Base-by-base conservation (phyloP, 208 protist genomes). In the Crithidia thermophila region DNA sequence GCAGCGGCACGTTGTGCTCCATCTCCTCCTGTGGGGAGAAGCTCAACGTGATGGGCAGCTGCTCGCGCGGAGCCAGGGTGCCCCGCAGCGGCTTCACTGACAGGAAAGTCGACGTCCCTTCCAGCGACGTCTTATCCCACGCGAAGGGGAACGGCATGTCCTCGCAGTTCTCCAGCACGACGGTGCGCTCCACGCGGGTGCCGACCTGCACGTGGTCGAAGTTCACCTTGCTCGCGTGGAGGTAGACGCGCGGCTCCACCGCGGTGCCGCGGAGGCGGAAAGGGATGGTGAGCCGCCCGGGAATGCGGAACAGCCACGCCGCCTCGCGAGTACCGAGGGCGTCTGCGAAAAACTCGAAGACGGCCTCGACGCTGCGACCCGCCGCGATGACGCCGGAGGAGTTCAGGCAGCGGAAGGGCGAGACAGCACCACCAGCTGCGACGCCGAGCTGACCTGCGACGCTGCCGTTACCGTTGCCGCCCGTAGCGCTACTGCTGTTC, bases 201-300 rank as follows among this genome's bases (percentile, higher is more conserved):
- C 96, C 90, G 21, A 99, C 66, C 36, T 94, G 90, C 39, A 98
- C 81, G 25, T 84, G 71, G 25, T 94, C 86, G 84, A 99, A 99
- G 65, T 98, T 75, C 34, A 98, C 51, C 70, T 92, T 92, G 61
- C 82, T 96, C 43, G 67, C 60, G 67, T 88, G 85, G 55, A 99
- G 79, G 57, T 88, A 86, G 30, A 99, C 92, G 21, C 91, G 75
- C 18, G 98, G 98, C 77, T 99, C 97, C 9, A 79, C 66, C 18
- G 94, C 89, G 58, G 87, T 90, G 52, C 98, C 98, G 9, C 98
- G 94, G 8, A 99, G 72, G 28, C 99, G 53, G 69, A 99, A 98
- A 4, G 95, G 95, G 16, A 99, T 78, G 40, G 72, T 51, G 39
- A 95, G 76, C 37, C 86, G 81, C 20, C 89, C 93, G 13, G 67